Conservation (phyloP, 805 yeast species). For the Pichia nakasei region DNA sequence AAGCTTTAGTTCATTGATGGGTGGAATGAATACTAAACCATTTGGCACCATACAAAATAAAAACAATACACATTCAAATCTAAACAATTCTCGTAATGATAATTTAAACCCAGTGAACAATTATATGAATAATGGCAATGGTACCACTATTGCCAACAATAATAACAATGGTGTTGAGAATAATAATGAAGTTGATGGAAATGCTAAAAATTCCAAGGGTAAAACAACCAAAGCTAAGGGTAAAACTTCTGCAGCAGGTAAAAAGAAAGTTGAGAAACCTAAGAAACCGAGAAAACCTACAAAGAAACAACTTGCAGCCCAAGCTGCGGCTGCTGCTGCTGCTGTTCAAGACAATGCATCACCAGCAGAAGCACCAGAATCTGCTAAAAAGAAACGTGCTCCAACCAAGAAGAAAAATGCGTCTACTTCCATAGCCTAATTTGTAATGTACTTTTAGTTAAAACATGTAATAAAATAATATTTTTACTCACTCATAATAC, state of each 20-base stretch:
- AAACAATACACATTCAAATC: not conserved
- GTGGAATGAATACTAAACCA: not conserved
- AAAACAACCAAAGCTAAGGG: conserved; percentile 2
- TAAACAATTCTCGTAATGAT: not conserved
- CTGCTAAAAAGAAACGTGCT: conserved; percentile 23
- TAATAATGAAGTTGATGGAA: not conserved
- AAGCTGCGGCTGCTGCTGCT: conserved; percentile 20
- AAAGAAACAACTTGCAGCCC: conserved; percentile 25
- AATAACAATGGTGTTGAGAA: not conserved
- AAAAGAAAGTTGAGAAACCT: conserved; percentile 17
- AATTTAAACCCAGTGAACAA: no score
- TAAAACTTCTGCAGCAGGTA: conserved; percentile 1
- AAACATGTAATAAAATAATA: not conserved
- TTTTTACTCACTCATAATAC: not conserved
- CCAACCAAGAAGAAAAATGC: conserved; percentile 20
- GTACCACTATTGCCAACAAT: not conserved
- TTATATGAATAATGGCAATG: not conserved
- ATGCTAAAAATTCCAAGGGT: not conserved
- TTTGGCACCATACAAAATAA: not conserved
- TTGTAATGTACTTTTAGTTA: not conserved
- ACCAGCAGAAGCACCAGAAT: conserved; percentile 8
- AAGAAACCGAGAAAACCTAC: conserved; percentile 26
- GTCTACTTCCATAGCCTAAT: not conserved
- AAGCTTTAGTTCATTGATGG: conserved; percentile 1
- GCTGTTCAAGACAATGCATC: conserved; percentile 7